Evolutionary conservation across 2,329 filamentous ascomycete species (phyloP).

Genomic region (Ophiocordyceps camponoti-leonardi): DNA sequence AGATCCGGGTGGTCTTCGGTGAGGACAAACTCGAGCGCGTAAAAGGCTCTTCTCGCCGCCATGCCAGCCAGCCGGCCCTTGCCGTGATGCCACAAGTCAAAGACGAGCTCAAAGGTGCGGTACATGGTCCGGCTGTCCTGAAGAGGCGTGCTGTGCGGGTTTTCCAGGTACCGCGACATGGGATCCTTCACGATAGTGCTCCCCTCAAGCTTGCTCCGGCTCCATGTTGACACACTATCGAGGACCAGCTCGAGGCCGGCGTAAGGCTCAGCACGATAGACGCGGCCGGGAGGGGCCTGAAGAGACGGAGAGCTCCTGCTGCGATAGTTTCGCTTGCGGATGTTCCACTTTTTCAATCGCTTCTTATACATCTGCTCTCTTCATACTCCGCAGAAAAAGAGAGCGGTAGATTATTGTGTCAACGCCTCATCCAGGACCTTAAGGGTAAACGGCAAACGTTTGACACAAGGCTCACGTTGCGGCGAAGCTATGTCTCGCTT

Average conservation of each 20-base stretch:
- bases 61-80: constrained; percentile 17
- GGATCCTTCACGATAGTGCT: constrained; percentile 11
- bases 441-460: background rate
- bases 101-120: constrained; percentile 19
- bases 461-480: constrained; percentile 14
- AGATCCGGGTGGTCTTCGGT: constrained; percentile 19
- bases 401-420: background rate
- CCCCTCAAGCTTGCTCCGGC: constrained; percentile 15
- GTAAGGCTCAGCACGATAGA: constrained; percentile 10
- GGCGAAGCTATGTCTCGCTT: constrained; percentile 16
- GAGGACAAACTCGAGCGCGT: constrained; percentile 17
- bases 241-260: constrained; percentile 15
- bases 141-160: constrained; percentile 16
- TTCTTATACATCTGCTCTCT: constrained; percentile 24
- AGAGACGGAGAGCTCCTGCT: constrained; percentile 6
- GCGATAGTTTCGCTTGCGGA: constrained; percentile 18
- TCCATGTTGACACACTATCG: constrained; percentile 17
- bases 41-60: constrained; percentile 18
- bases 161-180: constrained; percentile 18
- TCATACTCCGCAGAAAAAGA: background rate
- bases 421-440: background rate
- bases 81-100: constrained; percentile 18
- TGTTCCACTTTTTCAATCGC: constrained; percentile 19
- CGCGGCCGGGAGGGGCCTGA: constrained; percentile 1
- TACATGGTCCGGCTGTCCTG: constrained; percentile 23